Percentiles rank a stretch among this genome's conserved stretches.
phyloP scores from a whole-genome alignment of 2,329 filamentous ascomycete species.

The Akanthomyces muscarius region DNA sequence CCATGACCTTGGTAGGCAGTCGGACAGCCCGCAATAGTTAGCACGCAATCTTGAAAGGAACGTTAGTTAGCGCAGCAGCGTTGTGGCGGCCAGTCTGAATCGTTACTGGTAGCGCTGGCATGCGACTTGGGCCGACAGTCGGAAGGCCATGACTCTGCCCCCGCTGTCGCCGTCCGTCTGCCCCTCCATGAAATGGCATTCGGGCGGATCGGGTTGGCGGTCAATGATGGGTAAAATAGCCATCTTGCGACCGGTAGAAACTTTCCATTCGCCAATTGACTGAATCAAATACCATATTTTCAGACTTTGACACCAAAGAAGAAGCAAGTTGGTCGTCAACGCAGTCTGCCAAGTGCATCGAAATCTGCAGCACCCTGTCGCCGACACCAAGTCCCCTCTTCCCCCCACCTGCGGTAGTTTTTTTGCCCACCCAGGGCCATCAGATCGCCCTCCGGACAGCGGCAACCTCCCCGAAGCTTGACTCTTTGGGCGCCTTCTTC shows the following conservation, averaged over 20 bases:
- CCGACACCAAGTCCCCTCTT: neutral
- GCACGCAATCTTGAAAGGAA: constrained; percentile 15
- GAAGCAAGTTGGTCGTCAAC: neutral
- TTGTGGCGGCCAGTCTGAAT: neutral
- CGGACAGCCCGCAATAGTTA: neutral
- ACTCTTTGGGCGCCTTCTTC: neutral
- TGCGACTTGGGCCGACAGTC: constrained; percentile 7
- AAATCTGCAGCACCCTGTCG: neutral
- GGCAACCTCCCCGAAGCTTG: neutral
- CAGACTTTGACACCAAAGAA: neutral
- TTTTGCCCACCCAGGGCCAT: neutral
- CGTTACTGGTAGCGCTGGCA: neutral
- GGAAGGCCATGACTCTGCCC: constrained; percentile 12
- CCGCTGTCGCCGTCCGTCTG: neutral
- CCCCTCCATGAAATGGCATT: constrained; percentile 7
- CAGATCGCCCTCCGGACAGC: neutral
- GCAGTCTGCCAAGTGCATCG: neutral
- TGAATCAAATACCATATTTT: neutral
- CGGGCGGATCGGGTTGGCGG: too few relatives aligned
- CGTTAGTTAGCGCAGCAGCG: neutral
- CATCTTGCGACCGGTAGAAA: too few relatives aligned
- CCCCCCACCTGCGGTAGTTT: constrained; percentile 13
- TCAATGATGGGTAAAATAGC: too few relatives aligned
- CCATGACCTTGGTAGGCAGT: too few relatives aligned
- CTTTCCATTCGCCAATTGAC: neutral